Percentiles rank a stretch among this genome's conserved stretches.
Conservation (phyloP, 1,284 basidiomycete genomes). For the Moesziomyces aphidis region DNA sequence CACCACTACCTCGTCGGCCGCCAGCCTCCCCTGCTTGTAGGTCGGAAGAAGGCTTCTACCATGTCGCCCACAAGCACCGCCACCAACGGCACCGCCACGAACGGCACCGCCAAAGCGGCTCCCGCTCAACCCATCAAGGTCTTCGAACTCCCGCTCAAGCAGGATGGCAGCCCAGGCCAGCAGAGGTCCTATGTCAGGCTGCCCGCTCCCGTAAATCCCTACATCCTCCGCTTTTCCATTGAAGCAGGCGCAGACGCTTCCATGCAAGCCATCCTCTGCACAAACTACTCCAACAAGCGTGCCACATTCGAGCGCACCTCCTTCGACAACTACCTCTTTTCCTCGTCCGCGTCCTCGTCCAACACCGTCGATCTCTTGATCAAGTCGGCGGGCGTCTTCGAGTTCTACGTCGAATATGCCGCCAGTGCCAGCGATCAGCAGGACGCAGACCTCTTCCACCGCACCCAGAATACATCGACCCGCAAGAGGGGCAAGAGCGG, state of each 20-base stretch:
- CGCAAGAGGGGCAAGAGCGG: conserved; percentile 51
- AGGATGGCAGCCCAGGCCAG: conserved; percentile 58
- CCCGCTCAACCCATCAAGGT: conserved; percentile 41
- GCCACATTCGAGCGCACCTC: conserved; percentile 78
- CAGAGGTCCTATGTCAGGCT: conserved; percentile 57
- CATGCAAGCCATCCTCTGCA: conserved; percentile 50
- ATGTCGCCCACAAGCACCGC: conserved; percentile 31
- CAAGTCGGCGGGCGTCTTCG: conserved; percentile 54
- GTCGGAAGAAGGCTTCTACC: neutral
- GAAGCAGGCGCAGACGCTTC: conserved; percentile 56
- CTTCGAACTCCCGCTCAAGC: conserved; percentile 53
- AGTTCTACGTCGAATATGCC: conserved; percentile 63
- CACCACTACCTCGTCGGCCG: too few relatives aligned
- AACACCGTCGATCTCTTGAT: conserved; percentile 54
- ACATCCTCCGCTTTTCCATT: conserved; percentile 58
- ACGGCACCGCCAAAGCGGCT: conserved; percentile 15
- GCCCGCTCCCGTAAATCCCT: conserved; percentile 56
- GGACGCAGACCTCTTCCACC: conserved; percentile 18
- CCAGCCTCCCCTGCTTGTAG: neutral
- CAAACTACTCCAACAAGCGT: conserved; percentile 71
- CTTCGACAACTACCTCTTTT: conserved; percentile 73
- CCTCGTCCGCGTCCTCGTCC: conserved; percentile 21
- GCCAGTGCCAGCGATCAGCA: conserved; percentile 25
- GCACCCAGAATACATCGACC: conserved; percentile 6
- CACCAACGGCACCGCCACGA: conserved; percentile 25